Evolutionary conservation across 345 rosid species (phyloP).

Genomic region (Sonneratia caseolaris): DNA sequence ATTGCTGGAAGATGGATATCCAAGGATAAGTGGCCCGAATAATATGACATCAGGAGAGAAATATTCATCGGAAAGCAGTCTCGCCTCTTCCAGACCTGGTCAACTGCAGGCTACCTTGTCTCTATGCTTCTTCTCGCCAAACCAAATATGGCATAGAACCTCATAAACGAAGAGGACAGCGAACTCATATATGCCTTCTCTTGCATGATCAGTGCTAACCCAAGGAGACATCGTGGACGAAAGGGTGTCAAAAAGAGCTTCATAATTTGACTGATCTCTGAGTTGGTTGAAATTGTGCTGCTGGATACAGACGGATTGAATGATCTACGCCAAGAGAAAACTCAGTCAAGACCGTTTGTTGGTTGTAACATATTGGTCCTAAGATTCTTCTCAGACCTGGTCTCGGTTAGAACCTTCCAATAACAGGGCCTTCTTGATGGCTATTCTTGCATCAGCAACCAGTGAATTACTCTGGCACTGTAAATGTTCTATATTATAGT

Average conservation of each 20-base stretch:
- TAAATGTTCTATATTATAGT: no score
- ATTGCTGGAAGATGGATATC: constrained; percentile 70
- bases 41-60: constrained; percentile 65
- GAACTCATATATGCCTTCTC: constrained; percentile 62
- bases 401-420: not conserved
- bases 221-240: constrained; percentile 55
- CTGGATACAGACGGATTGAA: not conserved
- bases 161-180: constrained; percentile 58
- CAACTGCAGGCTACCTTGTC: constrained; percentile 83
- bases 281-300: not conserved
- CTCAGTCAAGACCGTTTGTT: no score
- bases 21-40: constrained; percentile 83
- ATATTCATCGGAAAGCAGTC: constrained; percentile 92
- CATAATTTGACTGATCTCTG: constrained; percentile 29
- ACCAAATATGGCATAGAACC: constrained; percentile 51
- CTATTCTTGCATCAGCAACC: no score
- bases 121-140: constrained; percentile 69
- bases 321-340: no score
- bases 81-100: constrained; percentile 76
- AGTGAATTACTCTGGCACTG: no score
- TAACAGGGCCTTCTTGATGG: not conserved
- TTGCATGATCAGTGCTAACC: constrained; percentile 53
- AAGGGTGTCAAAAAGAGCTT: constrained; percentile 37
- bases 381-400: not conserved
- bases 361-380: no score